A percentile compares a stretch with the other conserved stretches of the same genome.
These are phyloP conservation scores for Jimgerdemannia lactiflua DNA, from an alignment of 192 early-diverging fungal genomes.

Conservation along the genomic window DNA sequence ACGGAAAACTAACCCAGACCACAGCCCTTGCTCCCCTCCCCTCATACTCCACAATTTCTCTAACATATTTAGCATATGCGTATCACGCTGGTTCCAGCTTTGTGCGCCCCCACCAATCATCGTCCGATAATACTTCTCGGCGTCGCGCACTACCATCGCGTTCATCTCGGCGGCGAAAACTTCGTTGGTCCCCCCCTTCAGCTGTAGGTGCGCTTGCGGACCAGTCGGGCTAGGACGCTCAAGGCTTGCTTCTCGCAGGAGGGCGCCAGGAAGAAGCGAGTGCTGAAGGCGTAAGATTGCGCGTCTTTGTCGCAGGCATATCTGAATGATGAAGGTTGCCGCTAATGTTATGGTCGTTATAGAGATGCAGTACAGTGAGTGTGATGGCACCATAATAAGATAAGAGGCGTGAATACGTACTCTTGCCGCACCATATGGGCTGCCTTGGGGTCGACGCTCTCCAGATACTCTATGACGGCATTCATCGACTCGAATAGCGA, in stretches of 20 bases:
- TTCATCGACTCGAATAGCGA: neutral
- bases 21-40: neutral
- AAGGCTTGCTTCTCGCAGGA: neutral
- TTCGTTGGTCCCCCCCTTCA: neutral
- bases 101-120: neutral
- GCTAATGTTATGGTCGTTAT: no score
- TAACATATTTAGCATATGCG: neutral
- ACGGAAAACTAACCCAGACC: neutral
- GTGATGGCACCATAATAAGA: no score
- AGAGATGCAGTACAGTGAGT: no score
- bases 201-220: neutral
- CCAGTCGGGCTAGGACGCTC: neutral
- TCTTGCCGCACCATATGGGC: neutral
- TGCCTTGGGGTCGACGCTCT: neutral
- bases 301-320: neutral
- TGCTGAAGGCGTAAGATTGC: neutral
- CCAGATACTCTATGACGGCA: neutral
- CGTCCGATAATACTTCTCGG: neutral
- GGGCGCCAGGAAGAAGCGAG: neutral
- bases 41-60: neutral
- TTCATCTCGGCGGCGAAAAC: neutral
- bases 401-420: neutral
- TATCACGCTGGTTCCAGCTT: neutral
- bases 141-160: neutral
- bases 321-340: no score